phyloP scores from a whole-genome alignment of 495 filamentous ascomycete genomes.

The Neurospora discreta region DNA sequence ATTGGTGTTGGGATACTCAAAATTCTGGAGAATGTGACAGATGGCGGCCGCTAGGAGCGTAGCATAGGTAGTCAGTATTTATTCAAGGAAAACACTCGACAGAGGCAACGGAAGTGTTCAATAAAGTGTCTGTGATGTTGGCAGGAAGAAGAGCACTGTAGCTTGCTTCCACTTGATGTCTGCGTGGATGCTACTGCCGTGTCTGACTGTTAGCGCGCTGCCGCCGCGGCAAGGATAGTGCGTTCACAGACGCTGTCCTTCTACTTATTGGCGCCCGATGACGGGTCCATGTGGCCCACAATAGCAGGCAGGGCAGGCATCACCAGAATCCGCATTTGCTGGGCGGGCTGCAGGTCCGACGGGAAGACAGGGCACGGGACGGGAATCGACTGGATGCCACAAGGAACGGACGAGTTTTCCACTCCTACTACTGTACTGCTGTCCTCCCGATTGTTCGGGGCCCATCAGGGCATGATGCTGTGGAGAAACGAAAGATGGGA shows the following conservation, averaged over 20 bases:
- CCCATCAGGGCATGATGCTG: neutral
- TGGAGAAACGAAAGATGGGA: neutral
- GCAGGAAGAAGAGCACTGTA: neutral
- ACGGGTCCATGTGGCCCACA: neutral
- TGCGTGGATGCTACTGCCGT: neutral
- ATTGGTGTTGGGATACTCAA: neutral
- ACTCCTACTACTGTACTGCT: neutral
- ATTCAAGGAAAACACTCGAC: neutral
- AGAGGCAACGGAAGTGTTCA: neutral
- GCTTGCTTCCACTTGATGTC: neutral
- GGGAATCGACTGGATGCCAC: neutral
- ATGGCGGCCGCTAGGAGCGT: neutral
- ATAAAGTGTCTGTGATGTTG: neutral
- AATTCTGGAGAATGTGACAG: neutral
- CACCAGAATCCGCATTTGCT: neutral
- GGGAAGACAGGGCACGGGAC: neutral
- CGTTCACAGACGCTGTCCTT: neutral
- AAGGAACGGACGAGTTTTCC: neutral
- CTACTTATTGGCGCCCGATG: neutral
- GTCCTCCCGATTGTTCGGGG: neutral
- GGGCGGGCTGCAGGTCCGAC: neutral
- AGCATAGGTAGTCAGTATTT: neutral
- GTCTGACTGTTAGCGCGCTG: neutral
- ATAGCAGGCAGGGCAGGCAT: neutral
- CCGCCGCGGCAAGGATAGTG: neutral